A percentile compares a stretch with the other conserved stretches of the same genome.
Evolutionary conservation across 2,329 filamentous ascomycete species (phyloP).

Genomic region (Trichoderma sp.): DNA sequence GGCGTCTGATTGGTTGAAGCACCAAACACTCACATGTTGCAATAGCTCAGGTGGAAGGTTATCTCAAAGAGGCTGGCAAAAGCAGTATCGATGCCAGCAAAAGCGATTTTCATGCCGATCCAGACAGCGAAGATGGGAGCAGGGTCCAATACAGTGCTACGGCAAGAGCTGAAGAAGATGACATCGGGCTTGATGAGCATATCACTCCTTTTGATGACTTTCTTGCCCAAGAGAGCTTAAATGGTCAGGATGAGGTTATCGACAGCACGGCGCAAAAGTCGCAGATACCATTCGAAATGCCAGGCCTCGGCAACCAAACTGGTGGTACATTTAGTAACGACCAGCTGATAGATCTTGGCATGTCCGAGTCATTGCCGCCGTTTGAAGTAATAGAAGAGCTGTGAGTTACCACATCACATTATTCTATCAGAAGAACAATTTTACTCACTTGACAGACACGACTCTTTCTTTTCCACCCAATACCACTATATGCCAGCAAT

Average conservation of each 20-base stretch:
- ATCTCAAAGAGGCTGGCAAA: slow-evolving; percentile 63
- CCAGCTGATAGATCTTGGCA: slow-evolving; percentile 69
- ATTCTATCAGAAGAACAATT: background rate
- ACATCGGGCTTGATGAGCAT: background rate
- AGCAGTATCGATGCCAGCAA: slow-evolving; percentile 5
- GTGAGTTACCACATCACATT: slow-evolving; percentile 44
- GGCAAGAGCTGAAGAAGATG: background rate
- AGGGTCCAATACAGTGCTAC: background rate
- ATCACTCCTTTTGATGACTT: slow-evolving; percentile 9
- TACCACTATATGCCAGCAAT: slow-evolving; percentile 73
- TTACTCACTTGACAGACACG: slow-evolving; percentile 49
- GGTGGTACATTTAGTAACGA: slow-evolving; percentile 18
- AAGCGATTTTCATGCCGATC: background rate
- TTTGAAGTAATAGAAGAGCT: slow-evolving; percentile 79
- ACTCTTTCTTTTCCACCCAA: slow-evolving; percentile 71
- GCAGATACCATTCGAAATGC: slow-evolving; percentile 19
- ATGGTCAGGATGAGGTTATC: slow-evolving; percentile 14
- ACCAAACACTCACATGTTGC: background rate
- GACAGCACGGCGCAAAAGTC: background rate
- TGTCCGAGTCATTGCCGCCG: slow-evolving; percentile 77
- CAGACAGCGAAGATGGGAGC: background rate
- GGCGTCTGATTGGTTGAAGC: background rate
- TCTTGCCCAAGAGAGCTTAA: slow-evolving; percentile 6
- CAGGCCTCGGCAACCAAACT: slow-evolving; percentile 17
- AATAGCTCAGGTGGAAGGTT: slow-evolving; percentile 75